Evolutionary conservation across 345 rosid species (phyloP).

Genomic region (Eucalyptus fibrosa): DNA sequence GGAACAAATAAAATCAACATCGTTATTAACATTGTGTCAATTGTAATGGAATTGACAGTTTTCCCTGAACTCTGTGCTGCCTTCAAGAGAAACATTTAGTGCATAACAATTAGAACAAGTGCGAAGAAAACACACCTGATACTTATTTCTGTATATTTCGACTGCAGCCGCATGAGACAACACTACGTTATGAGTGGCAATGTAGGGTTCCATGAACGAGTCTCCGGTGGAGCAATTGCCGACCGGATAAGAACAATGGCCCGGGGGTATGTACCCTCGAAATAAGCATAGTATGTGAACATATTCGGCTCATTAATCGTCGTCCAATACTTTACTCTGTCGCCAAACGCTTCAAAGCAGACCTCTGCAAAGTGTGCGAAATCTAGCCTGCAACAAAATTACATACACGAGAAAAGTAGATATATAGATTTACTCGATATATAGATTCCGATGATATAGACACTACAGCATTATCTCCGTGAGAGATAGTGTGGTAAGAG

Average conservation of each 20-base stretch:
- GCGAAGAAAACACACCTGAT: constrained; percentile 1
- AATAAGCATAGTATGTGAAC: constrained; percentile 8
- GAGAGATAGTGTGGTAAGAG: neutral
- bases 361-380: constrained; percentile 33
- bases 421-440: neutral
- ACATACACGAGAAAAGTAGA: neutral
- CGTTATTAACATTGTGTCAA: neutral
- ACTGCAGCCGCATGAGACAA: constrained; percentile 11
- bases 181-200: constrained; percentile 41
- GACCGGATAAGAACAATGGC: constrained; percentile 23
- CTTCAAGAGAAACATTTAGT: neutral
- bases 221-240: constrained; percentile 45
- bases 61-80: neutral
- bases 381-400: constrained; percentile 30
- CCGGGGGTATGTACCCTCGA: constrained; percentile 27
- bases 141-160: constrained; percentile 5
- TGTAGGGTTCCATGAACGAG: constrained; percentile 39
- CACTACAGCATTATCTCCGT: neutral
- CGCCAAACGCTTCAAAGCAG: constrained; percentile 50
- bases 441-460: neutral
- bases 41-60: neutral
- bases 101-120: neutral
- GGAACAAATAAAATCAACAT: neutral
- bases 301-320: constrained; percentile 54
- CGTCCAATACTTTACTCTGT: constrained; percentile 51